Base-by-base conservation (phyloP, 2,329 filamentous ascomycete genomes). In the Paradendryphiella salina region DNA sequence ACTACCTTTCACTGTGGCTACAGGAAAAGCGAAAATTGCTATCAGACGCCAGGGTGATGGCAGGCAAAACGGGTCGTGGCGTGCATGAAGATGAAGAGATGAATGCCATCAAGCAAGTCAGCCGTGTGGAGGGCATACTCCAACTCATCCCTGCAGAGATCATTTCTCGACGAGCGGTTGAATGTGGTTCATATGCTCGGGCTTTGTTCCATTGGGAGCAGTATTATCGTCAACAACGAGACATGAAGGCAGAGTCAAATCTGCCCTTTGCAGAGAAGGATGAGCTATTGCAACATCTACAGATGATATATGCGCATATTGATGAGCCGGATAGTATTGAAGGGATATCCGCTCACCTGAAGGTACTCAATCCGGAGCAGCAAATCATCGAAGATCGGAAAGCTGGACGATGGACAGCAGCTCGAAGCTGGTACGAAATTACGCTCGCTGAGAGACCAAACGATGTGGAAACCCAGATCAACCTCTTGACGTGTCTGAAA, bases 271-370 rank as follows among this genome's bases (percentile, higher is more conserved):
- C 82, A n/a, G 80, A 78, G 39, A 69, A 79, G 37, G 80, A 87
- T 45, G 80, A 84, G 18, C 79, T 94, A 3, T 82, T 95, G 52
- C 84, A 90, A 60, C 84, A 86, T 54, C 77, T 99, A 18, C 93
- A 97, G 67, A 86, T 93, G 45, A 96, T 99, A 14, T 99, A 99
- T 72, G 90, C 90, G 1, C 89, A 96, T 63, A 97, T 99, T 54
- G 94, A 99, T 66, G 94, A 99, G 64, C 95, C 94, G 0, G 94
- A 99, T 72, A 92, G 93, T 1, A 86, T 99, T 28, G 92, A 97
- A 69, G 94, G 94, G 2, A 93, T 99, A 54, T 96, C 93, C 1
- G 85, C 90, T 15, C 88, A 94, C 69, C 78, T 97, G 3, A 87
- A 88, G 51, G 85, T 91, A 9, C 78, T 97, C n/a, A 89, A 95